phyloP scores from a whole-genome alignment of 2,329 filamentous ascomycete genomes.

The Boeremia exigua region DNA sequence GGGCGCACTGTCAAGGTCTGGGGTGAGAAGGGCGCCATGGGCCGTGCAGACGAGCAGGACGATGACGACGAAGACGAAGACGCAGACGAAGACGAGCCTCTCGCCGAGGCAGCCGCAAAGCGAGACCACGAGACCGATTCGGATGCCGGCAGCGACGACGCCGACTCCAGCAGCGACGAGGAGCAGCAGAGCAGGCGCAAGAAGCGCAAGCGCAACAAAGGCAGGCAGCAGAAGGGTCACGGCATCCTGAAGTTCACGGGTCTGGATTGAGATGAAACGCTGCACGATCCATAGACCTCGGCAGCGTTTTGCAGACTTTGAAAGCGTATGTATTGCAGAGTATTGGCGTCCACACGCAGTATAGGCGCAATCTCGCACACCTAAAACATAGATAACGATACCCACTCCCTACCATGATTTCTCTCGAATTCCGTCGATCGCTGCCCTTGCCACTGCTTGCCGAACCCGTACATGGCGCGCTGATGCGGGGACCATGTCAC shows the following conservation, averaged over 20 bases:
- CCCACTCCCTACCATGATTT: too few species aligned
- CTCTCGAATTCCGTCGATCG: too few species aligned
- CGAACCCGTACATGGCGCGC: too few species aligned
- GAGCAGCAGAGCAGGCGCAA: constrained; percentile 48
- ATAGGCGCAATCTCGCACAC: too few species aligned
- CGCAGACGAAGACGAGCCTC: constrained; percentile 42
- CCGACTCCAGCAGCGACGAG: constrained; percentile 53
- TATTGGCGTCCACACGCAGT: too few species aligned
- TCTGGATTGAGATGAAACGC: constrained; percentile 24
- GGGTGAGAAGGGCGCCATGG: constrained; percentile 70
- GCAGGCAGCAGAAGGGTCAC: constrained; percentile 41
- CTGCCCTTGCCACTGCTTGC: too few species aligned
- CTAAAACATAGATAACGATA: too few species aligned
- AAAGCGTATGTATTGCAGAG: too few species aligned
- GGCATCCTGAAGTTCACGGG: constrained; percentile 47
- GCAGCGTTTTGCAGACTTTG: too few species aligned
- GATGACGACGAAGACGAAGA: constrained; percentile 58
- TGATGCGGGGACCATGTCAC: too few species aligned
- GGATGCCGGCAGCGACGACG: constrained; percentile 55
- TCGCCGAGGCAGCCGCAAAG: constrained; percentile 45
- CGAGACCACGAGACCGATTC: constrained; percentile 49
- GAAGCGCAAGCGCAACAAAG: constrained; percentile 52
- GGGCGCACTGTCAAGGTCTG: constrained; percentile 88
- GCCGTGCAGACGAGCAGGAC: constrained; percentile 57
- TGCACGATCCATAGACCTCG: too few species aligned